A percentile compares a stretch with the other conserved stretches of the same genome.
phyloP scores from a whole-genome alignment of 2,329 filamentous ascomycete genomes.

The Penicillium occitanis region DNA sequence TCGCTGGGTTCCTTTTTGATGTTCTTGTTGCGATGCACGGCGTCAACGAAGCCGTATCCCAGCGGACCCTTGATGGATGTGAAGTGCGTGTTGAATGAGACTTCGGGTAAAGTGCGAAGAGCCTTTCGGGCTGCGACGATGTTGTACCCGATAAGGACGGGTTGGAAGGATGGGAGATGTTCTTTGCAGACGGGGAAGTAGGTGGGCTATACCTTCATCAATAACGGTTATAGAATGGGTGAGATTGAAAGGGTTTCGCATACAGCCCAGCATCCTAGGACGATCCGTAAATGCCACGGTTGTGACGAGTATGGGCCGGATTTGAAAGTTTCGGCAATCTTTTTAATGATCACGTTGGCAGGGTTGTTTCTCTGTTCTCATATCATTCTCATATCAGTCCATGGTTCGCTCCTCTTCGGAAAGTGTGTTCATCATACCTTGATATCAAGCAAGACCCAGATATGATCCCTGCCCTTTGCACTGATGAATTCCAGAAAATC shows the following conservation, averaged over 20 bases:
- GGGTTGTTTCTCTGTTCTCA: slow-evolving; percentile 37
- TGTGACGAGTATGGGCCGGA: slow-evolving; percentile 48
- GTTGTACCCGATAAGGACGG: slow-evolving; percentile 46
- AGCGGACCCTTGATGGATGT: slow-evolving; percentile 65
- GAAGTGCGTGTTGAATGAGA: slow-evolving; percentile 77
- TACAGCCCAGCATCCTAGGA: slow-evolving; percentile 81
- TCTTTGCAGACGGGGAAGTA: slow-evolving; percentile 65
- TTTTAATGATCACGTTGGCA: slow-evolving; percentile 66
- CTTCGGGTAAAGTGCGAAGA: slow-evolving; percentile 56
- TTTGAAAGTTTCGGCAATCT: slow-evolving; percentile 64
- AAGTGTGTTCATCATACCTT: slow-evolving; percentile 58
- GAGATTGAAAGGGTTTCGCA: neutral
- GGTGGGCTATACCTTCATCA: slow-evolving; percentile 51
- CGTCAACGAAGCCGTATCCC: slow-evolving; percentile 65
- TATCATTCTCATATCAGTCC: neutral
- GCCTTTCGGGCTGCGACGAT: slow-evolving; percentile 67
- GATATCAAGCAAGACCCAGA: slow-evolving; percentile 86
- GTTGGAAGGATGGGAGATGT: slow-evolving; percentile 47
- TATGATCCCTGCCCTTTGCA: slow-evolving; percentile 61
- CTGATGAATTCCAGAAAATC: slow-evolving; percentile 74
- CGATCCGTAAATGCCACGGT: slow-evolving; percentile 71
- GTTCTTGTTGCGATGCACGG: slow-evolving; percentile 52
- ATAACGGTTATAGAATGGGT: neutral
- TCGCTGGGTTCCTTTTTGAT: neutral
- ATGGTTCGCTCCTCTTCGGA: neutral